Evolutionary conservation across 495 filamentous ascomycete genomes (phyloP), one percentile per base, ranked within the genome.

Genomic region (Ascobolus immersus): DNA sequence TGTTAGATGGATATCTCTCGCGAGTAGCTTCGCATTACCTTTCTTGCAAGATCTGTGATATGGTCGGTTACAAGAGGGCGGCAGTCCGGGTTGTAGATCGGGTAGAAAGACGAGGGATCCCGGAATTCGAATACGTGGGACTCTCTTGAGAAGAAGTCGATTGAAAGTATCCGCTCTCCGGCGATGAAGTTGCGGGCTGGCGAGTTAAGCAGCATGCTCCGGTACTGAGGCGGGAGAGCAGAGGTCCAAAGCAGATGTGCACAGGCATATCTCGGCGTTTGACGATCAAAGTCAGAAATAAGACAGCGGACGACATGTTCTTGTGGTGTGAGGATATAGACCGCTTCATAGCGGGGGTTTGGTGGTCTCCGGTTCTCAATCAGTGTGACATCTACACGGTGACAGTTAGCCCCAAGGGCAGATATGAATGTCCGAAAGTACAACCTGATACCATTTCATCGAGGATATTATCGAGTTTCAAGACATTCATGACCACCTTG

Each of bases 391-490:
- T 86, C 79, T 92, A 44, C 35, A 38, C 36, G 19, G 22, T 14
- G 11, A 13, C 13, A 28, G 15, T 14, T 8, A 21, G 41, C 40
- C 25, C 36, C 28, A 38, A 36, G 22, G 44, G 27, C 5, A 22
- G 19, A n/a, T 35, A 33, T 35, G 21, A 10, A 21, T 31, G 24
- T 11, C 26, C 24, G 3, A 26, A 7, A 5, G 13, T 10, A 34
- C 15, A 3, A 94, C 84, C 89, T 35, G 82, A 80, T 49, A 96
- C 75, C 49, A 89, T 89, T 52, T 80, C 63, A 50, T 86, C 82
- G 50, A 96, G 71, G 35, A 96, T 84, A 50, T 91, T 77, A 62
- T 93, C 81, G 55, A 91, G 76, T 41, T 77, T 81, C 45, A 81
- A 67, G 17, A 77, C 75, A 61, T 74, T 79, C 51, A 86, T 72